These are phyloP conservation scores for Aspergillus arachidicola DNA, from an alignment of 2,329 filamentous ascomycete genomes.

Conservation along the genomic window DNA sequence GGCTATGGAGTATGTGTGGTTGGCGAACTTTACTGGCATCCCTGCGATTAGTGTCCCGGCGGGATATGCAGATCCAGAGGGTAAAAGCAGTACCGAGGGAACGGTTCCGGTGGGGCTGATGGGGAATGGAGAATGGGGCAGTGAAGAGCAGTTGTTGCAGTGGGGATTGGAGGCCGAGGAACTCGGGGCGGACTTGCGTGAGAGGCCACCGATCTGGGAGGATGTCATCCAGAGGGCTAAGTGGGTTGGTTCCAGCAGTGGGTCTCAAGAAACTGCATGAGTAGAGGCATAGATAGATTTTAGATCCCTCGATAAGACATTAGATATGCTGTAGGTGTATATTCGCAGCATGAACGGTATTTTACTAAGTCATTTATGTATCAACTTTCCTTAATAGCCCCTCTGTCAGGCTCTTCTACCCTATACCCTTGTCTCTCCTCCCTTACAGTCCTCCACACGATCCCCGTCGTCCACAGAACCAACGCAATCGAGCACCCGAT, in stretches of 20 bases:
- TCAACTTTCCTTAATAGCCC: not conserved
- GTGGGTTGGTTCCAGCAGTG: not conserved
- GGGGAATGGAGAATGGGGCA: slow-evolving; percentile 59
- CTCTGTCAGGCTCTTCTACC: not conserved
- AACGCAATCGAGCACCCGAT: slow-evolving; percentile 24
- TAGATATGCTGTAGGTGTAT: not conserved
- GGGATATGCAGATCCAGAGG: slow-evolving; percentile 59
- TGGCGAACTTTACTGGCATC: slow-evolving; percentile 74
- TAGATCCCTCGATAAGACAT: not conserved
- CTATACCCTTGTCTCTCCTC: slow-evolving; percentile 12
- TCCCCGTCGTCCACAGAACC: slow-evolving; percentile 19
- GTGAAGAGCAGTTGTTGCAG: slow-evolving; percentile 52
- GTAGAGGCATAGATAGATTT: not conserved
- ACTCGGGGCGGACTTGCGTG: slow-evolving; percentile 37
- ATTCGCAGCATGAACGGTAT: not conserved
- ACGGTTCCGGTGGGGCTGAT: slow-evolving; percentile 58
- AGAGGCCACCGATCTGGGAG: slow-evolving; percentile 46
- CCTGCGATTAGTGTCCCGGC: slow-evolving; percentile 71
- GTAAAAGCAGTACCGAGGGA: slow-evolving; percentile 25
- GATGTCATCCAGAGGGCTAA: slow-evolving; percentile 43
- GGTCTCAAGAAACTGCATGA: not conserved
- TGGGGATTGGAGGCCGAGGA: slow-evolving; percentile 54
- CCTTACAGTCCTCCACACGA: slow-evolving; percentile 16
- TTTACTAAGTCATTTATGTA: not conserved
- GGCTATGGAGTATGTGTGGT: slow-evolving; percentile 77